Evolutionary conservation across 2,329 filamentous ascomycete genomes (phyloP).

Genomic region (Dactylellina haptotyla): DNA sequence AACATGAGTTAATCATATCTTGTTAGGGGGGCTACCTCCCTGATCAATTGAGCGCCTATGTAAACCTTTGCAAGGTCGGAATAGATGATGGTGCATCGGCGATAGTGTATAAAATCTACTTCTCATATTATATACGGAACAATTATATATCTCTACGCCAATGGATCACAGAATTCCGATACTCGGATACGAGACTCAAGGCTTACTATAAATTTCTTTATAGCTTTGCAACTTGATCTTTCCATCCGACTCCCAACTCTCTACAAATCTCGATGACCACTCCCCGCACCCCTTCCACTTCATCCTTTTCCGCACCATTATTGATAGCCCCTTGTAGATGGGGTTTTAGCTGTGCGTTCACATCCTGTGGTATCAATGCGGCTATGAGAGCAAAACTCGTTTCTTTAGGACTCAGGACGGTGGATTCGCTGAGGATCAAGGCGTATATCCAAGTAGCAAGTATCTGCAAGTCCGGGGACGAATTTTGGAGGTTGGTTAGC

Average conservation of each 20-base stretch:
- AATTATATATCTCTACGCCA: too few species aligned
- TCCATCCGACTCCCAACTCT: conserved; percentile 61
- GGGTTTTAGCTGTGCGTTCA: conserved; percentile 68
- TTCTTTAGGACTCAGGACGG: conserved; percentile 64
- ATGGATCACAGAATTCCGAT: too few species aligned
- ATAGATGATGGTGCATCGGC: too few species aligned
- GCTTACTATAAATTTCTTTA: conserved; percentile 5
- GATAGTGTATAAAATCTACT: too few species aligned
- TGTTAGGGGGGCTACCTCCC: too few species aligned
- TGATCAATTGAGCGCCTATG: too few species aligned
- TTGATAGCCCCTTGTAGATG: conserved; percentile 67
- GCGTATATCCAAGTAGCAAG: conserved; percentile 66
- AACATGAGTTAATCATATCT: not conserved
- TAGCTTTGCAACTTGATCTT: conserved; percentile 39
- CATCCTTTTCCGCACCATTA: conserved; percentile 65
- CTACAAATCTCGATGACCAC: conserved; percentile 65
- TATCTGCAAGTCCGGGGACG: conserved; percentile 66
- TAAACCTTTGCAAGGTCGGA: too few species aligned
- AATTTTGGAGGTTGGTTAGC: conserved; percentile 66
- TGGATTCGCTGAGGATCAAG: conserved; percentile 65
- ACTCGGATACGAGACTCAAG: too few species aligned
- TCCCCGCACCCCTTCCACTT: conserved; percentile 66
- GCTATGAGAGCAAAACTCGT: conserved; percentile 67
- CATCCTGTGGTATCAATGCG: conserved; percentile 67
- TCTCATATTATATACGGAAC: too few species aligned